A percentile compares a stretch with the other conserved stretches of the same genome.
phyloP scores from a whole-genome alignment of 805 yeast species.

The Blastobotrys peoriensis region DNA sequence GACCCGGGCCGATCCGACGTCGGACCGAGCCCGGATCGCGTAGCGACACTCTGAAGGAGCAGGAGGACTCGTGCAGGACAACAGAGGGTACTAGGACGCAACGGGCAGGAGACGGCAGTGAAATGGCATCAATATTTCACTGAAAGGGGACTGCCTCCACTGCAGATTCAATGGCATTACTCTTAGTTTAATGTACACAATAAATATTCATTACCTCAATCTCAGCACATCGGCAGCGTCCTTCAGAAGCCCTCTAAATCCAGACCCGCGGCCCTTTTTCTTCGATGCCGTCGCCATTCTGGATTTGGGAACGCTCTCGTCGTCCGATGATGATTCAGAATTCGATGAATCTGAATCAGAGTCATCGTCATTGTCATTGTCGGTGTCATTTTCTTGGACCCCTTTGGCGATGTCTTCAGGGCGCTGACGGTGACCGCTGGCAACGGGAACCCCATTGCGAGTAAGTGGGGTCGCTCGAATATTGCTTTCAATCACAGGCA shows the following conservation, averaged over 20 bases:
- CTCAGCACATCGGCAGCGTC: conserved; percentile 10
- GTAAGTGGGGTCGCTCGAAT: neutral
- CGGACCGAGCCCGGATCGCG: too few relatives aligned
- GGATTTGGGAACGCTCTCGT: conserved; percentile 13
- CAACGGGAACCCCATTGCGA: neutral
- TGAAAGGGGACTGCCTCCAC: too few relatives aligned
- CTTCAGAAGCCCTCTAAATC: conserved; percentile 13
- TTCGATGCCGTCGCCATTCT: conserved; percentile 14
- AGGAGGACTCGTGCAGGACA: too few relatives aligned
- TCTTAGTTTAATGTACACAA: too few relatives aligned
- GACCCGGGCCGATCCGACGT: too few relatives aligned
- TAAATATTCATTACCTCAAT: neutral
- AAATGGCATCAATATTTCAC: too few relatives aligned
- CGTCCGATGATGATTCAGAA: conserved; percentile 8
- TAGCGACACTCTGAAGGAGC: too few relatives aligned
- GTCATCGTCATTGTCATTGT: conserved; percentile 15
- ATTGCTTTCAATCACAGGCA: conserved; percentile 2
- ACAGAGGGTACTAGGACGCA: too few relatives aligned
- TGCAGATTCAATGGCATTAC: too few relatives aligned
- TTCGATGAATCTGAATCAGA: conserved; percentile 11
- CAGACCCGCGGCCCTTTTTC: neutral
- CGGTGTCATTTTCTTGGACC: conserved; percentile 8
- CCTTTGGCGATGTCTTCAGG: neutral
- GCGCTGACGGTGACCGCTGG: neutral
- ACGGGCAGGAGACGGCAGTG: too few relatives aligned